Evolutionary conservation across 768 basidiomycete genomes (phyloP), one percentile per base, ranked within the genome.

Genomic region (Clavaria fumosa): DNA sequence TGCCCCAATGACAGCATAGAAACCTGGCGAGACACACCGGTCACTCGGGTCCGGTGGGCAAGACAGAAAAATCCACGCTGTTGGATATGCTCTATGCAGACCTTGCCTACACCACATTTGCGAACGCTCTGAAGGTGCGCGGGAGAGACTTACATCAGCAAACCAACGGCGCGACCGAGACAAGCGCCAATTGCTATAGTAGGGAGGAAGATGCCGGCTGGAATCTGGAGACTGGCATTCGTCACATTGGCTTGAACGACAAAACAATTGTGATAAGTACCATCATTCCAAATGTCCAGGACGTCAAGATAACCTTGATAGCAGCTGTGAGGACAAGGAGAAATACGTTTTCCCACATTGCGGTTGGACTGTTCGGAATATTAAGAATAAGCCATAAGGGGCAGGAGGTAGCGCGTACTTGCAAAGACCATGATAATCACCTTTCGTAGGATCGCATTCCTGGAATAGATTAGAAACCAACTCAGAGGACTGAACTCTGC

Each of bases 241-340:
- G 20, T 15, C n/a, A 23, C 7, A 3, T 7, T 31, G n/a, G n/a
- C n/a, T n/a, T n/a, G n/a, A n/a, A 39, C 11, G 37, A 5, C 23
- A 34, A 18, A 23, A 19, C 23, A 18, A 35, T 33, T 14, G 10
- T 23, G 28, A 15, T 14, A 40, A 28, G 19, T 45, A 77, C 78
- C 72, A 73, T 76, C 72, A 80, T 78, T 15, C 79, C 79, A 50
- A 82, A 82, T 5, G 78, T 79, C 76, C 78, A 81, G 5, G 76
- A 70, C 20, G 79, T 81, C 15, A 81, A 53, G 1, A 62, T 56
- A 18, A 80, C 49, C 48, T 82, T 82, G 38, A 73, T 57, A 2
- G 59, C 51, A 1, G 77, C 75, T 0, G 78, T 78, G 10, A 80
- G 53, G 19, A 74, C 52, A 4, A 82, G 59, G 5, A 81, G 56